These are phyloP conservation scores for Scutellaria galericulata DNA, from an alignment of 257 asterid species.

Conservation along the genomic window DNA sequence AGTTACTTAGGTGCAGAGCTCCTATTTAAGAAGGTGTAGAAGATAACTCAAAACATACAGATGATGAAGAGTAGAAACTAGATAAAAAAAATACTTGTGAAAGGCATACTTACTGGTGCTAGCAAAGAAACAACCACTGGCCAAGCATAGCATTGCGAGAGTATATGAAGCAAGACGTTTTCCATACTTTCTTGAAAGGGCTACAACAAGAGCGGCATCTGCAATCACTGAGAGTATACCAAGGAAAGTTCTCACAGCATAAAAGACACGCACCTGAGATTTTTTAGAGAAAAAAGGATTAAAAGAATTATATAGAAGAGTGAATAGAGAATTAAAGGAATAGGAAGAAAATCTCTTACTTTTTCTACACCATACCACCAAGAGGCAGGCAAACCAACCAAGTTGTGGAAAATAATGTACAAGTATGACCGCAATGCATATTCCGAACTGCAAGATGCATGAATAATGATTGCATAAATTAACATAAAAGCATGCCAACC, in stretches of 20 bases:
- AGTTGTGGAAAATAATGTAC: constrained; percentile 78
- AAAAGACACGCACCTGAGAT: constrained; percentile 88
- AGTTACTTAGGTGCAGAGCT: not conserved
- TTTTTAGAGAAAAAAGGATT: constrained; percentile 31
- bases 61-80: constrained; percentile 8
- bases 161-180: constrained; percentile 92
- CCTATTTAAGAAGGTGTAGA: not conserved
- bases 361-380: constrained; percentile 94
- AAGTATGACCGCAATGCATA: constrained; percentile 87
- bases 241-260: constrained; percentile 85
- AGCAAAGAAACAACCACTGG: constrained; percentile 98
- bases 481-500: constrained; percentile 7
- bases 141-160: constrained; percentile 94
- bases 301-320: constrained; percentile 29
- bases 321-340: constrained; percentile 12
- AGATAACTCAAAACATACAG: constrained; percentile 24
- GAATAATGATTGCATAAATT: constrained; percentile 28
- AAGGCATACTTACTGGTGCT: constrained; percentile 75
- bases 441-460: constrained; percentile 69
- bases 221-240: constrained; percentile 71
- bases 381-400: constrained; percentile 88
- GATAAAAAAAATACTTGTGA: not conserved
- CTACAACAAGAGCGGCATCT: constrained; percentile 93
- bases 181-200: constrained; percentile 92
- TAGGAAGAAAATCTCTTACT: constrained; percentile 51